Conservation (phyloP, 2,329 filamentous ascomycete species). For the Aspergillus cejpii region DNA sequence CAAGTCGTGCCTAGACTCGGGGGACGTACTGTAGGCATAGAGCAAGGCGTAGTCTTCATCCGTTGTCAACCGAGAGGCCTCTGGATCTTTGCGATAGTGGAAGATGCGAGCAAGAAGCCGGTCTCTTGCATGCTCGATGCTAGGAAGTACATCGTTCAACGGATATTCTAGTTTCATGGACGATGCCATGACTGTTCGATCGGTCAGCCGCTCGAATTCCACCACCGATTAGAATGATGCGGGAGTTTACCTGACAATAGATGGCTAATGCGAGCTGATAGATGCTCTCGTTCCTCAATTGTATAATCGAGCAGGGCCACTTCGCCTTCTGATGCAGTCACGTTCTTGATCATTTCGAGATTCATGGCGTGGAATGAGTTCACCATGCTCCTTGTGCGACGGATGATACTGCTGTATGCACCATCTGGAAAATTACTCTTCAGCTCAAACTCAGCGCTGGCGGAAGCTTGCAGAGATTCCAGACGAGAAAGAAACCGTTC, state of each 20-base stretch:
- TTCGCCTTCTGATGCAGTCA: conserved; percentile 70
- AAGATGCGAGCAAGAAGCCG: conserved; percentile 80
- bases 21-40: conserved; percentile 75
- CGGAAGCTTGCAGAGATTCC: conserved; percentile 64
- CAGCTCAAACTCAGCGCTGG: conserved; percentile 81
- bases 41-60: conserved; percentile 76
- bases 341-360: conserved; percentile 75
- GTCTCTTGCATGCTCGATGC: conserved; percentile 72
- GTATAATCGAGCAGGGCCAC: conserved; percentile 74
- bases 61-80: conserved; percentile 40
- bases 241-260: conserved; percentile 52
- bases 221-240: conserved; percentile 13
- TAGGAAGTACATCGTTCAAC: conserved; percentile 79
- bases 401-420: conserved; percentile 66
- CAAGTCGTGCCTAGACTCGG: background rate
- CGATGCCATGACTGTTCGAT: conserved; percentile 72
- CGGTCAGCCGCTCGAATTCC: conserved; percentile 6
- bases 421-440: conserved; percentile 76
- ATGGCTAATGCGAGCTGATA: conserved; percentile 87
- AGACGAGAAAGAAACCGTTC: conserved; percentile 70
- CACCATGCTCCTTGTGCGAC: conserved; percentile 73
- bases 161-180: conserved; percentile 94
- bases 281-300: conserved; percentile 65
- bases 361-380: conserved; percentile 97
- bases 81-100: conserved; percentile 68